Evolutionary conservation across 805 yeast species (phyloP).

Genomic region (Kodamaea kaohsiungensis): DNA sequence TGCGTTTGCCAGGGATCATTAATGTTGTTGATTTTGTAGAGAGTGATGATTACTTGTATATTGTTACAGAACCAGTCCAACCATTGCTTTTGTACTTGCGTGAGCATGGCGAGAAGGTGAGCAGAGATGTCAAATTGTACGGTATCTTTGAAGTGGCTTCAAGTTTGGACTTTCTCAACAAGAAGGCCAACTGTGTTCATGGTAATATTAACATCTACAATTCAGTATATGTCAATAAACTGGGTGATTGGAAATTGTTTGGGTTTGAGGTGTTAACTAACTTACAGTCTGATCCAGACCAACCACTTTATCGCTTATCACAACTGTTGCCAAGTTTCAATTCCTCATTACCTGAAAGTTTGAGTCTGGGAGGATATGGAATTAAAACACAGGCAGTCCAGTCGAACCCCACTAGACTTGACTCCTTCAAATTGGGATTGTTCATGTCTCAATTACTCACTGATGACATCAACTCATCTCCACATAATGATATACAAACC

Average conservation of each 20-base stretch:
- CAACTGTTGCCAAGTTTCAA: slow-evolving; percentile 23
- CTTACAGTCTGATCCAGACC: slow-evolving; percentile 46
- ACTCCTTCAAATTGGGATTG: slow-evolving; percentile 64
- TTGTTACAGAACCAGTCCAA: slow-evolving; percentile 66
- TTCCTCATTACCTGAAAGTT: slow-evolving; percentile 49
- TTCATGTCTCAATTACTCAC: slow-evolving; percentile 48
- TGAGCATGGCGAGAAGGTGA: slow-evolving; percentile 25
- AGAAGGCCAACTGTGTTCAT: slow-evolving; percentile 58
- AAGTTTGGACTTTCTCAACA: slow-evolving; percentile 58
- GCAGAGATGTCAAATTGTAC: slow-evolving; percentile 43
- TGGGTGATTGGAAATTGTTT: slow-evolving; percentile 83
- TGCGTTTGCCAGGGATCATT: slow-evolving; percentile 71
- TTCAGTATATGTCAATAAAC: slow-evolving; percentile 60
- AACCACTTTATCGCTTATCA: slow-evolving; percentile 42
- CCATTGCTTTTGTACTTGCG: slow-evolving; percentile 49
- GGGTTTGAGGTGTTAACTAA: slow-evolving; percentile 73
- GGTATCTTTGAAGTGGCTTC: slow-evolving; percentile 59
- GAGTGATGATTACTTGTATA: slow-evolving; percentile 53
- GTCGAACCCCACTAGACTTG: slow-evolving; percentile 47
- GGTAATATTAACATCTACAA: slow-evolving; percentile 55
- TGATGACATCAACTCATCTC: slow-evolving; percentile 3
- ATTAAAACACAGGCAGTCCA: slow-evolving; percentile 34
- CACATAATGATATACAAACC: slow-evolving; percentile 3
- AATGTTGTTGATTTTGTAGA: slow-evolving; percentile 64
- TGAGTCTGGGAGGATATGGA: slow-evolving; percentile 37